Base-by-base conservation (phyloP, 2,329 filamentous ascomycete species). In the Sordariomycetes sp. region DNA sequence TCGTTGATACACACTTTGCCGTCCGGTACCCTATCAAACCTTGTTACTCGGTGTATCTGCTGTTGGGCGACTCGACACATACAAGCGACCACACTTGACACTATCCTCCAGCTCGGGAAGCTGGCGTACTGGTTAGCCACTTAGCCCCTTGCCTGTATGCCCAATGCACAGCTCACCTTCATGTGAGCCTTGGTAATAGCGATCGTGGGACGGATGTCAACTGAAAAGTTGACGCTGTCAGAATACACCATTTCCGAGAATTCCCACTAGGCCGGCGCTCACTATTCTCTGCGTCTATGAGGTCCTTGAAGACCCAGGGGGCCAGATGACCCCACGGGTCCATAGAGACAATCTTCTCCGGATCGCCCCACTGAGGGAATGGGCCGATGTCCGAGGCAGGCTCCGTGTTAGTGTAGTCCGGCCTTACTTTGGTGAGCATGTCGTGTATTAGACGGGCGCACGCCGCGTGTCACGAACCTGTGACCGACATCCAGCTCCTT, bases 311-410 rank as follows among this genome's bases (percentile, higher is more conserved):
- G 2, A 95, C 72, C 85, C 86, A 91, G 10, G 89, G 89, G 10
- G 86, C 81, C 60, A 96, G 75, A 73, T 97, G 94, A 7, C 94
- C 92, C 69, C 87, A 89, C 0, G 92, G 92, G 67, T 97, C 94
- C 90, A 99, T 96, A 20, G 92, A 89, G 15, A 97, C 92, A 61
- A 99, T 97, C 76, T 96, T 97, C 70, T 89, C 90, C 65, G 81
- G 82, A 67, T 95, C 89, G 28, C 80, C 81, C 92, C 92, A 99
- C 72, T 94, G 84, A 8, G 89, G 85, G 64, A 95, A 95, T 8
- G 89, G 90, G 0, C 90, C 90, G 66, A 97, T 89, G 56, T 86
- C 82, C 24, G 84, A 89, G n/a, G 91, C 90, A 13, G 94, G 94
- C 69, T 97, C 89, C 10, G 90, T 96, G 70, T 97, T 75, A 61